Percentiles rank a stretch among this genome's conserved stretches.
These are phyloP conservation scores for Hymenoscyphus linearis DNA, from an alignment of 2,329 filamentous ascomycete species.

Conservation along the genomic window DNA sequence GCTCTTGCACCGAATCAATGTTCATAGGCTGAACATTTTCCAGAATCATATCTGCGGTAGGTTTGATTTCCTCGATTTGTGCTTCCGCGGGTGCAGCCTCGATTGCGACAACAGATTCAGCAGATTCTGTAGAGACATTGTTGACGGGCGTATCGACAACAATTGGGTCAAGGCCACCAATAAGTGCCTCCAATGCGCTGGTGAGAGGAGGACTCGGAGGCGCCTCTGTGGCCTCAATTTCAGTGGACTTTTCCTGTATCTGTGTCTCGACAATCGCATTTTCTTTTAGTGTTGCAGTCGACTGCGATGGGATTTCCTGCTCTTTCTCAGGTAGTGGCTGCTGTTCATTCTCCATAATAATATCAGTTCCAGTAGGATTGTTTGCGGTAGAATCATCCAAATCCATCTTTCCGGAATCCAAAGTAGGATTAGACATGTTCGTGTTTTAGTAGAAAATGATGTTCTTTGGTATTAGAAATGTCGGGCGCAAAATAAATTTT, in stretches of 20 bases:
- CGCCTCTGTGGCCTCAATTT: background rate
- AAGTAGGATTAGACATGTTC: constrained; percentile 11
- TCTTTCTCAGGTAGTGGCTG: background rate
- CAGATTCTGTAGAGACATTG: background rate
- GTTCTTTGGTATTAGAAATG: background rate
- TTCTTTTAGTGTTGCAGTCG: background rate
- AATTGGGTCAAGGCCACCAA: constrained; percentile 22
- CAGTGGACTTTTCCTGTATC: background rate
- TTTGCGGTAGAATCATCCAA: constrained; percentile 12
- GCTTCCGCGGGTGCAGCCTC: background rate
- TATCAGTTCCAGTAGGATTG: constrained; percentile 1
- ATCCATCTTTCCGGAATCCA: constrained; percentile 17
- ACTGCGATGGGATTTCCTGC: background rate
- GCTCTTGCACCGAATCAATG: background rate
- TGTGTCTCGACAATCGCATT: background rate
- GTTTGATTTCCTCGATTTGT: background rate
- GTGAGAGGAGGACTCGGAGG: constrained; percentile 19
- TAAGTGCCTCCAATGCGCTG: constrained; percentile 27
- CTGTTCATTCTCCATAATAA: background rate
- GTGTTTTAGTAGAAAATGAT: background rate
- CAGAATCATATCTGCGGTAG: background rate
- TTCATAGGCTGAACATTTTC: background rate
- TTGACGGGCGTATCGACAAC: background rate
- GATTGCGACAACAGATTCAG: background rate
- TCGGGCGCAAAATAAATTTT: constrained; percentile 8